These are phyloP conservation scores for Cryptococcus hybrid DNA, from an alignment of 1,284 basidiomycete species.

Conservation along the genomic window DNA sequence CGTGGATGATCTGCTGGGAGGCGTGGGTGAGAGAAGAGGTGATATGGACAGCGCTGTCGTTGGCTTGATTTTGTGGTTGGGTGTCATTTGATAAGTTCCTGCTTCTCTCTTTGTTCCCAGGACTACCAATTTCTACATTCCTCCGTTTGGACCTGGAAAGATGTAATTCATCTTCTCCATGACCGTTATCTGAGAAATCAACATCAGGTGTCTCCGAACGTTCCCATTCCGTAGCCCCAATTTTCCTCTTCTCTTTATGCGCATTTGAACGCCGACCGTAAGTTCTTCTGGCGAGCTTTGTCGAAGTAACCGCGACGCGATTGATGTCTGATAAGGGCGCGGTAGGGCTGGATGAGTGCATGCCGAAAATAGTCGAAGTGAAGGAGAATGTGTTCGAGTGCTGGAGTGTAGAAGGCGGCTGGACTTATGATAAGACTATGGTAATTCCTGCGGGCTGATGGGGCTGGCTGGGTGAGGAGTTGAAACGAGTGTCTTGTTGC, in stretches of 20 bases:
- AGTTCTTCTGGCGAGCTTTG: slow-evolving; percentile 2
- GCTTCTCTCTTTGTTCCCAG: neutral
- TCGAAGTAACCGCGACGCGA: neutral
- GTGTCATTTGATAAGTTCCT: too few relatives aligned
- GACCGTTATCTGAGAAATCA: neutral
- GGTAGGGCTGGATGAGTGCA: too few relatives aligned
- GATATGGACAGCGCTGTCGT: neutral
- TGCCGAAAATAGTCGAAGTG: too few relatives aligned
- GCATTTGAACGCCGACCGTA: slow-evolving; percentile 11
- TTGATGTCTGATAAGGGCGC: too few relatives aligned
- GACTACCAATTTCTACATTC: neutral
- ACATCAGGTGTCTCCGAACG: too few relatives aligned
- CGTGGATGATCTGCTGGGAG: neutral
- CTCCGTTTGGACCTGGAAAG: neutral
- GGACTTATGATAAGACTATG: too few relatives aligned
- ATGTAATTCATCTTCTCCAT: neutral
- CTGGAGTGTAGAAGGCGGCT: too few relatives aligned
- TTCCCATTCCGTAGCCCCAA: neutral
- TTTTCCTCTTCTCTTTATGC: slow-evolving; percentile 15
- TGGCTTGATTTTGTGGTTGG: neutral
- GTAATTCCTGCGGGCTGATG: too few relatives aligned
- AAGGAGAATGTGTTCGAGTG: too few relatives aligned
- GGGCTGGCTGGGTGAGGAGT: too few relatives aligned
- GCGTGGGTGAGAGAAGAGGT: neutral
- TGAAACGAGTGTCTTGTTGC: too few relatives aligned